A percentile compares a stretch with the other conserved stretches of the same genome.
Conservation (phyloP, 257 asterid species). For the Linderniella brevidens region DNA sequence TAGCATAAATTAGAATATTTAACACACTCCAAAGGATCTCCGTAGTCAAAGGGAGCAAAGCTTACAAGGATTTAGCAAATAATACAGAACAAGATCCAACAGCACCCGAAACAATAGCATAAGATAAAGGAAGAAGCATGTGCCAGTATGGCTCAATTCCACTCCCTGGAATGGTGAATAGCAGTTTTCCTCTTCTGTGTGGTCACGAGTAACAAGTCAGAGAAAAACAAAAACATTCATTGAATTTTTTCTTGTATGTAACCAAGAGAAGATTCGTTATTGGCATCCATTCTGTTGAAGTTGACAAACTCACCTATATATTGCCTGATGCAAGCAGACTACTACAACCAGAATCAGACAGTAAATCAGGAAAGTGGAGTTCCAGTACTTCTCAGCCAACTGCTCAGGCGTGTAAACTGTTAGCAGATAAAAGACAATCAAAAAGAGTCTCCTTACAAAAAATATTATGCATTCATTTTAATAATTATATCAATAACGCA, state of each 20-base stretch:
- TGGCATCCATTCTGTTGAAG: no score
- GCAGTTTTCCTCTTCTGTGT: constrained; percentile 67
- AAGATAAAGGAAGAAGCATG: constrained; percentile 86
- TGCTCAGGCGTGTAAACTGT: constrained; percentile 88
- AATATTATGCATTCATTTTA: constrained; percentile 6
- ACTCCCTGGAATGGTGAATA: constrained; percentile 42
- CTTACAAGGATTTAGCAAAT: constrained; percentile 93
- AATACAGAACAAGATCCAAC: constrained; percentile 89
- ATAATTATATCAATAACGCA: background rate
- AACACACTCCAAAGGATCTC: constrained; percentile 9
- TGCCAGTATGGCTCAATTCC: constrained; percentile 66
- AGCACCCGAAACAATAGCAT: constrained; percentile 94
- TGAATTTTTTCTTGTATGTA: no score
- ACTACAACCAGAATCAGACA: constrained; percentile 55
- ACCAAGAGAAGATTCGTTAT: no score
- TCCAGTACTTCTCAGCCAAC: constrained; percentile 84
- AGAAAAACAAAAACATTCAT: constrained; percentile 12
- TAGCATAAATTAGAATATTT: constrained; percentile 12
- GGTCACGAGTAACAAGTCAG: constrained; percentile 12
- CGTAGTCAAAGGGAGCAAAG: constrained; percentile 10
- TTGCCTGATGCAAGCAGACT: constrained; percentile 53
- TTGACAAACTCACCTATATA: constrained; percentile 15
- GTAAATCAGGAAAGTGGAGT: constrained; percentile 63
- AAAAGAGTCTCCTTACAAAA: constrained; percentile 7
- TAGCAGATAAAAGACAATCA: constrained; percentile 9